A percentile compares a stretch with the other conserved stretches of the same genome.
phyloP scores from a whole-genome alignment of 352 stramenopile species.

The Globisporangium barbulae region DNA sequence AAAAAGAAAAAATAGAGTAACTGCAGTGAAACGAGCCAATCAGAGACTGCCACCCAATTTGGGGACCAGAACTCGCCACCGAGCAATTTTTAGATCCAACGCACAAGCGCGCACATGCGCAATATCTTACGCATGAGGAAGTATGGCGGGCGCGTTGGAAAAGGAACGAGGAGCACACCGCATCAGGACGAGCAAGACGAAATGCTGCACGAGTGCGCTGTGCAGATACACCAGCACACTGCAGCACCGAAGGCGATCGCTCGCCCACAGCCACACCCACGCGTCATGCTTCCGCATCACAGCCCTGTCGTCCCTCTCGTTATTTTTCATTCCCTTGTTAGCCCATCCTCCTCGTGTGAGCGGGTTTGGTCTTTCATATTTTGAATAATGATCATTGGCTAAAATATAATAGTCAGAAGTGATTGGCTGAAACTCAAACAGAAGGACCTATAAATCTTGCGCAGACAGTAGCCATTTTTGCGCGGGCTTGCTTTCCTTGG shows the following conservation, averaged over 20 bases:
- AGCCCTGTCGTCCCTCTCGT: not conserved
- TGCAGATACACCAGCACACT: not conserved
- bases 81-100: conserved; percentile 6
- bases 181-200: not conserved
- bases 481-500: not conserved
- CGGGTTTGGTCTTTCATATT: not conserved
- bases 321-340: not conserved
- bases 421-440: conserved; percentile 8
- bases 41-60: conserved; percentile 40
- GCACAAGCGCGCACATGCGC: not conserved
- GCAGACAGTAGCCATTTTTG: not conserved
- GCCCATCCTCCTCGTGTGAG: not conserved
- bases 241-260: not conserved
- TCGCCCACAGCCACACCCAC: not conserved
- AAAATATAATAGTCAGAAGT: too few relatives aligned
- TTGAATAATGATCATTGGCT: not conserved
- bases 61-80: not conserved
- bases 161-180: not conserved
- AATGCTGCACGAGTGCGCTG: not conserved
- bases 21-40: conserved; percentile 27
- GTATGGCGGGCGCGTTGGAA: not conserved
- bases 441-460: not conserved
- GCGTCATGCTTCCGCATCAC: not conserved
- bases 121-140: not conserved
- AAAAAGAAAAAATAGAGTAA: conserved; percentile 19